Conservation (phyloP, 257 asterid species). For the Echites panduratus region DNA sequence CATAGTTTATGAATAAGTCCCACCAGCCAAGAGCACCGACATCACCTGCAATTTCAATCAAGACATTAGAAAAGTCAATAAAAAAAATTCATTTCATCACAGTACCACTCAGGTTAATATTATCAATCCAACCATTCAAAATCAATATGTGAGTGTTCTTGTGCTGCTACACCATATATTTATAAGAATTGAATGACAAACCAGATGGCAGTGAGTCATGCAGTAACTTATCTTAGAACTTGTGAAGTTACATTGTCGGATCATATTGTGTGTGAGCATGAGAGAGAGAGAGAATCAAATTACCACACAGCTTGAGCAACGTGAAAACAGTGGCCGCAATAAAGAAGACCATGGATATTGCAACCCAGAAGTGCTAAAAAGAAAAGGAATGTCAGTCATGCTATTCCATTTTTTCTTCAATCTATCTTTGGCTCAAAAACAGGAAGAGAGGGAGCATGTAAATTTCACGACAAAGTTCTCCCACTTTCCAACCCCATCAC, state of each 20-base stretch:
- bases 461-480: not conserved
- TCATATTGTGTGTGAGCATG: not conserved
- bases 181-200: not conserved
- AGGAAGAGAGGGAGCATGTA: not conserved
- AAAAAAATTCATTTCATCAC: not conserved
- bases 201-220: not conserved
- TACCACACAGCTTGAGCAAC: slow-evolving; percentile 88
- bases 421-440: not conserved
- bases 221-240: not conserved
- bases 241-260: not conserved
- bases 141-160: not conserved
- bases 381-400: slow-evolving; percentile 24
- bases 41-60: slow-evolving; percentile 48
- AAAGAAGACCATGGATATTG: slow-evolving; percentile 96
- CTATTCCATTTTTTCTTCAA: slow-evolving; percentile 5
- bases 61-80: not conserved
- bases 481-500: not conserved
- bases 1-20: slow-evolving; percentile 92
- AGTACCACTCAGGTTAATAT: not conserved
- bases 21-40: slow-evolving; percentile 94
- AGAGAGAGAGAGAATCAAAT: slow-evolving; percentile 19
- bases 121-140: not conserved
- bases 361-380: slow-evolving; percentile 97
- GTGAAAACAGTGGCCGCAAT: slow-evolving; percentile 94
- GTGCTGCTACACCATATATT: not conserved